Evolutionary conservation across 805 yeast genomes (phyloP), one percentile per base, ranked within the genome.

Genomic region (Nakazawaea siamensis): DNA sequence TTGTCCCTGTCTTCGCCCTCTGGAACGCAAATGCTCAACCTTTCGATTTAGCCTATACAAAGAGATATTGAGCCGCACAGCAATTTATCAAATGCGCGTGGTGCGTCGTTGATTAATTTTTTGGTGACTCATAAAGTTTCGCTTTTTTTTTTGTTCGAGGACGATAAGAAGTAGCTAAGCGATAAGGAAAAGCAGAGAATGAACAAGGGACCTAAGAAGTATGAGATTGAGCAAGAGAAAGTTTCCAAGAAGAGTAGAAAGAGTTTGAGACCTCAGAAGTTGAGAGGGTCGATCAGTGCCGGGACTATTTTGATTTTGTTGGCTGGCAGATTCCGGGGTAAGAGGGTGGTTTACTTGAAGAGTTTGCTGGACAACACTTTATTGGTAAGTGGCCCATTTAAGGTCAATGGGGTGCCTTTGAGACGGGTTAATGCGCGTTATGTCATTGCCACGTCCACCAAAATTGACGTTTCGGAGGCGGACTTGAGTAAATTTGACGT

Each of bases 281-380:
- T 92, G 67, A 88, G 98, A 72, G 74, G 94, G 58, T 84, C 96
- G 47, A 74, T 90, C 60, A 94, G 82, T 54, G 97, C 97, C 69
- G 98, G 98, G 66, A 83, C 97, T 61, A 97, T 90, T 53, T 76
- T 92, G 65, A 90, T 90, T 68, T 72, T 90, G 67, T 79, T 90
- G 65, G 97, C 97, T 58, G 98, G 98, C 66, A 86, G 96, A 72
- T 90, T 87, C 94, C 85, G 98, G 73, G 98, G 98, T 68, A 92
- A 90, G 83, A 88, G 97, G 75, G 98, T 92, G 57, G 97, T 90
- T 50, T 83, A 82, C 82, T 80, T 90, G 67, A 90, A 90, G 80
- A 71, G 80, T 67, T 78, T 92, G 62, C 95, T 87, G 73, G 97
- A 92, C 79, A 85, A 86, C 86, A 90, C 97, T 49, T 74, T 90